Conservation (phyloP, 2,329 filamentous ascomycete species). For the Diaporthe ilicicola region DNA sequence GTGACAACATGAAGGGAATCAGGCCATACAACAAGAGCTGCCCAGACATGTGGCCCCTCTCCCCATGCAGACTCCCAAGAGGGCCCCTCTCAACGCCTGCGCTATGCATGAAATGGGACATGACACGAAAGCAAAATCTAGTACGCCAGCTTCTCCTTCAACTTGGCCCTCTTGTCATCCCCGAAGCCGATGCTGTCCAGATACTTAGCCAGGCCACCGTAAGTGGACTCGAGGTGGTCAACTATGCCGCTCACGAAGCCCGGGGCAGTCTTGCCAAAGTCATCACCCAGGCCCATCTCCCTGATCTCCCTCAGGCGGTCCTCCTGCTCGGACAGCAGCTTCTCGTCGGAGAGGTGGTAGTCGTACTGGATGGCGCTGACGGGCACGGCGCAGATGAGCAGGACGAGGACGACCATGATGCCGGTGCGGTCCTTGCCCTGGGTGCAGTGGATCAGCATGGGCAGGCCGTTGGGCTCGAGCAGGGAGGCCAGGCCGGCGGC, state of each 20-base stretch:
- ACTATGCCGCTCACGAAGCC: slow-evolving; percentile 70
- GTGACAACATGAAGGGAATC: background rate
- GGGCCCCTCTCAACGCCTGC: background rate
- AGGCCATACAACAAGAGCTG: background rate
- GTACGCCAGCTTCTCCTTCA: slow-evolving; percentile 54
- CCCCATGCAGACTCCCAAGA: too few species aligned
- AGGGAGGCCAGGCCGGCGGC: slow-evolving; percentile 41
- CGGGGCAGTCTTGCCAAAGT: slow-evolving; percentile 73
- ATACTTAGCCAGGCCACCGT: slow-evolving; percentile 75
- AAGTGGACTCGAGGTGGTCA: slow-evolving; percentile 64
- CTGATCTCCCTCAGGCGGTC: slow-evolving; percentile 73
- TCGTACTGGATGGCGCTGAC: slow-evolving; percentile 71
- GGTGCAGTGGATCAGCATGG: slow-evolving; percentile 82
- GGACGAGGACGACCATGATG: slow-evolving; percentile 71
- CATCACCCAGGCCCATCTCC: slow-evolving; percentile 75
- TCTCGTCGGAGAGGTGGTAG: slow-evolving; percentile 72
- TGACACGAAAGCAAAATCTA: slow-evolving; percentile 37
- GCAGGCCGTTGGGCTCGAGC: slow-evolving; percentile 52
- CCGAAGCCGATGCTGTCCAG: slow-evolving; percentile 69
- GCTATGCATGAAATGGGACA: background rate
- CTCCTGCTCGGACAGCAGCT: slow-evolving; percentile 67
- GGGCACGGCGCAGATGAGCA: slow-evolving; percentile 70
- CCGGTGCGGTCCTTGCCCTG: slow-evolving; percentile 90
- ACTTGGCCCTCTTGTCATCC: slow-evolving; percentile 48
- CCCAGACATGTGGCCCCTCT: background rate